Percentiles rank a stretch among this genome's conserved stretches.
phyloP scores from a whole-genome alignment of 169 alveolate genomes.

The Plasmodium gonderi region DNA sequence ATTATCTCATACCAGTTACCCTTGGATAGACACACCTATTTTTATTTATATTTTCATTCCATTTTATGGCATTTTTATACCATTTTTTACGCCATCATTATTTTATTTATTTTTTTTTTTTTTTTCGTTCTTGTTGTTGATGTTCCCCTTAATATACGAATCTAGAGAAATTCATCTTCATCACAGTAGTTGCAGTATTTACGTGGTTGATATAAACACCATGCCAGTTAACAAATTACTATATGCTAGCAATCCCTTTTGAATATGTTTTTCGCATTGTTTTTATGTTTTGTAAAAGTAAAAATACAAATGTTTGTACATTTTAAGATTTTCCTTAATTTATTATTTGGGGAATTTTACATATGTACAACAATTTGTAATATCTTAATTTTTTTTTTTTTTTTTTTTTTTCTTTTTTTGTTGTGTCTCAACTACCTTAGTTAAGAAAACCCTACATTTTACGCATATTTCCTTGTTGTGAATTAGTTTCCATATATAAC shows the following conservation, averaged over 20 bases:
- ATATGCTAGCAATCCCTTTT: neutral
- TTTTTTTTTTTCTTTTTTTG: neutral
- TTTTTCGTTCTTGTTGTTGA: too few relatives aligned
- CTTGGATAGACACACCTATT: too few relatives aligned
- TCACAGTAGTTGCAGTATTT: too few relatives aligned
- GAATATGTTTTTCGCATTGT: neutral
- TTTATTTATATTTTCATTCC: too few relatives aligned
- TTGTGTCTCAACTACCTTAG: neutral
- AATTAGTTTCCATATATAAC: neutral
- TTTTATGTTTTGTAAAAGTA: neutral
- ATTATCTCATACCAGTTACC: neutral
- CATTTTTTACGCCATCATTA: too few relatives aligned
- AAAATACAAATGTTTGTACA: neutral
- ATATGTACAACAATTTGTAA: neutral
- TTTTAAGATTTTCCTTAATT: neutral
- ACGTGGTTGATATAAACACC: neutral
- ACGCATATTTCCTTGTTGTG: neutral
- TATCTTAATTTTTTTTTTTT: too few relatives aligned
- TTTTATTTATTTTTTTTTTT: too few relatives aligned
- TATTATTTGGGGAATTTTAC: neutral
- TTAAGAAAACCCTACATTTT: neutral
- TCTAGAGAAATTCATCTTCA: too few relatives aligned
- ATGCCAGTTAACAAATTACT: neutral
- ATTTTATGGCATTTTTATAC: too few relatives aligned
- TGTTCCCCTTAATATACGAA: too few relatives aligned